Percentiles rank a stretch among this genome's conserved stretches.
These are phyloP conservation scores for Myriosclerotinia curreyana DNA, from an alignment of 2,329 filamentous ascomycete species.

Conservation along the genomic window DNA sequence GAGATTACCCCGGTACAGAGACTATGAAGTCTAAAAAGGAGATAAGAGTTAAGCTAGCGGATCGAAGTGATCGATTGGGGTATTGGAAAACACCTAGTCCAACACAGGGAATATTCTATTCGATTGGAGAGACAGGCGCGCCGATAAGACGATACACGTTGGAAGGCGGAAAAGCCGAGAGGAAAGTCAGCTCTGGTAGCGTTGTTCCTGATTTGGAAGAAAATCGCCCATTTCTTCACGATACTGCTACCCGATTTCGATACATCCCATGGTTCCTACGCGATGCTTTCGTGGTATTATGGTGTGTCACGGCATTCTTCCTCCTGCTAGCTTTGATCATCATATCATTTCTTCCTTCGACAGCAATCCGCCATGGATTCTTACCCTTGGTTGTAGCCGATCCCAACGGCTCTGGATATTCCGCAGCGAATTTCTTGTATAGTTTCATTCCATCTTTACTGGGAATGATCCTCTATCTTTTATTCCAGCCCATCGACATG, in stretches of 20 bases:
- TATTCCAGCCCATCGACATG: constrained; percentile 65
- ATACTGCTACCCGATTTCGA: constrained; percentile 52
- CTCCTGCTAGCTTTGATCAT: constrained; percentile 70
- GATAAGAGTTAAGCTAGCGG: constrained; percentile 52
- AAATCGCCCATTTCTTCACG: constrained; percentile 30
- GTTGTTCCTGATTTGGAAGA: constrained; percentile 33
- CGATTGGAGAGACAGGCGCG: constrained; percentile 64
- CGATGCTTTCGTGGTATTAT: constrained; percentile 62
- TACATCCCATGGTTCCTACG: constrained; percentile 77
- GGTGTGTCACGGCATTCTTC: constrained; percentile 56
- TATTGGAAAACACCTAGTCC: constrained; percentile 75
- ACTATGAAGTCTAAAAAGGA: constrained; percentile 52
- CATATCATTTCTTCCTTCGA: constrained; percentile 72
- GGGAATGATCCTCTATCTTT: constrained; percentile 64
- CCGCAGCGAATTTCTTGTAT: constrained; percentile 84
- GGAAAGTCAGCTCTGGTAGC: constrained; percentile 34
- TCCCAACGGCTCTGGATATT: constrained; percentile 66
- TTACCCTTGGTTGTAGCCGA: constrained; percentile 61
- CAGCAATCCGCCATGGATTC: constrained; percentile 67
- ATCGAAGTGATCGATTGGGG: constrained; percentile 69
- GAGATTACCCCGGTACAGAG: constrained; percentile 69
- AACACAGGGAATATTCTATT: constrained; percentile 68
- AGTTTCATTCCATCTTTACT: constrained; percentile 68
- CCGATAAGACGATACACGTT: constrained; percentile 50
- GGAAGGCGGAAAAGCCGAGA: constrained; percentile 48